Evolutionary conservation across 1,284 basidiomycete species (phyloP).

Genomic region (Ustilago crameri): DNA sequence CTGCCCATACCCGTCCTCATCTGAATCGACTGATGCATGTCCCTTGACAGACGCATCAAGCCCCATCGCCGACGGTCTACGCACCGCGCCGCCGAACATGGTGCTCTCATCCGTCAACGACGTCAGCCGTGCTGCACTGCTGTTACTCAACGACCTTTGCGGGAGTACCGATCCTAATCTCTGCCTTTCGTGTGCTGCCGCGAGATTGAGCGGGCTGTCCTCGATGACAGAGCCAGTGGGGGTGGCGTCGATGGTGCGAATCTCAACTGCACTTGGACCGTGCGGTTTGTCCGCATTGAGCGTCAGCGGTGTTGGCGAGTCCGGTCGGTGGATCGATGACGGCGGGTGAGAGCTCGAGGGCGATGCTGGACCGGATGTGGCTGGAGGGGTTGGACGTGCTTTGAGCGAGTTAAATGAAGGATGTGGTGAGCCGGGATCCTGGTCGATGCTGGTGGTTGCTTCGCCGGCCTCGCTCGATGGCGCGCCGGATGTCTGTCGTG

Average conservation of each 20-base stretch:
- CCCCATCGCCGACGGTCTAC: constrained; percentile 16
- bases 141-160: constrained; percentile 41
- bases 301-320: constrained; percentile 11
- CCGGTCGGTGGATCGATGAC: constrained; percentile 37
- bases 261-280: background rate
- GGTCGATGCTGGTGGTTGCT: constrained; percentile 12
- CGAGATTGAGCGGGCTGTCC: constrained; percentile 43
- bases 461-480: constrained; percentile 17
- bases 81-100: constrained; percentile 42
- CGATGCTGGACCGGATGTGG: constrained; percentile 47
- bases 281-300: background rate
- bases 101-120: constrained; percentile 48
- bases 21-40: constrained; percentile 23
- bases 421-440: constrained; percentile 47
- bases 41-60: constrained; percentile 17
- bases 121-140: constrained; percentile 36
- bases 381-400: constrained; percentile 58
- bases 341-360: constrained; percentile 47
- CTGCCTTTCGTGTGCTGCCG: constrained; percentile 43
- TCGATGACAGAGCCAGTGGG: constrained; percentile 36
- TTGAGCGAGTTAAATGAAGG: constrained; percentile 59
- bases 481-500: background rate
- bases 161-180: constrained; percentile 29
- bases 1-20: constrained; percentile 58
- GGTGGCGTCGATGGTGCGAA: constrained; percentile 24